Evolutionary conservation across 106 monocot species (phyloP), one percentile per base, ranked within the genome.

Genomic region (Dactylorhiza incarnata): DNA sequence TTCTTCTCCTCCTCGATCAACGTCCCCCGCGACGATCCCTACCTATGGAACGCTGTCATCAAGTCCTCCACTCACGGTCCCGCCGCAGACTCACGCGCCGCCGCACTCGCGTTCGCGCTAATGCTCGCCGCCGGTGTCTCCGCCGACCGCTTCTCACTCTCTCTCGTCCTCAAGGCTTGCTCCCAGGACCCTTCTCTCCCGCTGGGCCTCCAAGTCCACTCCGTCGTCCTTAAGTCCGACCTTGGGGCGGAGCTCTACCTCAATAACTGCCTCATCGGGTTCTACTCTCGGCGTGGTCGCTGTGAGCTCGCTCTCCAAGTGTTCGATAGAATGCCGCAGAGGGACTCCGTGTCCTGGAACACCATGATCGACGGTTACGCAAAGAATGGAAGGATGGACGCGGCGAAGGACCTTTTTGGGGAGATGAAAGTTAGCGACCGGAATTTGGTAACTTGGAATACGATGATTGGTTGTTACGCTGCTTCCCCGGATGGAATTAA

Each of bases 391-490:
- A 51, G 55, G 43, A 55, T 84, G 80, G 62, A 6, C 3, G 63
- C 54, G 10, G 91, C 88, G 0, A 49, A 37, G 25, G 50, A 80
- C 47, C 54, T 91, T 5, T 91, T 91, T 37, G 68, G 83, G 48
- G 9, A 17, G 9, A 87, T 87, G 87, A 55, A 47, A 15, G 74
- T 81, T 19, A 53, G 24, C 0, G 65, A 79, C 0, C 73, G 71
- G 85, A 87, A 82, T 71, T 43, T 75, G 58, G 82, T 85, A 6
- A 77, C 87, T 0, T 87, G 91, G 91, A 91, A 91, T 68, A 78
- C 85, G 25, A 83, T 91, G 83, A 77, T 91, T 0, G 68, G 77
- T 49, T 87, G 91, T 10, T 87, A 78, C 29, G 79, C 84, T 1
- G 61, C 67, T 4, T 37, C n/a, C 1, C 7, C 5, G 2, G 62